Base-by-base conservation (phyloP, 2,329 filamentous ascomycete genomes). In the Orbilia brochopaga region DNA sequence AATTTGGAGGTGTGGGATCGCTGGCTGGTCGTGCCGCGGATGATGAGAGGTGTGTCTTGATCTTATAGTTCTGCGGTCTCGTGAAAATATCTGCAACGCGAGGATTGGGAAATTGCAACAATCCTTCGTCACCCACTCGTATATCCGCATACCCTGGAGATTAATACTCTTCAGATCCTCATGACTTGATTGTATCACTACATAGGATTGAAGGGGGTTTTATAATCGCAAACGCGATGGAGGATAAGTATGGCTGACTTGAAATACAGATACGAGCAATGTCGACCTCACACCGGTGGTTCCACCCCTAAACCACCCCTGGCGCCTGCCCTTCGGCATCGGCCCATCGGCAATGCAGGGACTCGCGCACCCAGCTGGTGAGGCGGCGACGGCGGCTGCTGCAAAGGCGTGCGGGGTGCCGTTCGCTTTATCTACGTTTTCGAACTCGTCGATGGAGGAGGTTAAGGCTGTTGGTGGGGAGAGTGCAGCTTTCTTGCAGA, bases 301-400 rank as follows among this genome's bases (percentile, higher is more conserved):
- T 6, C 30, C 24, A 1, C 53, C 50, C 23, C 61, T 70, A 30
- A 44, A 42, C 11, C 42, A 24, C 23, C 32, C 11, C 17, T 70
- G 66, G 56, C 76, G 80, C 0, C 79, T 86, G 1, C 85, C 85
- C 0, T 78, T 87, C 1, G 83, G 83, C 10, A 82, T 86, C 42
- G 81, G 82, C 2, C 85, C 84, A 0, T 81, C 84, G 0, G 85
- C 83, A 1, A 82, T 84, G 76, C 84, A 85, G 69, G 79, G 80
- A 35, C 78, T 85, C 10, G 84, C 83, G 1, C 83, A 85, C 73
- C 77, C 79, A 0, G 83, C 85, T 35, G 84, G 84, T 8, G 84
- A 85, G 74, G 60, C 82, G 0, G 84, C 80, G 0, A 83, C 82
- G 0, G 82, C 81, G 0, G 79, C 81, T 2, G 83, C 83, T 0